Evolutionary conservation across 2,329 filamentous ascomycete species (phyloP).

Genomic region (Sporothrix humicola): DNA sequence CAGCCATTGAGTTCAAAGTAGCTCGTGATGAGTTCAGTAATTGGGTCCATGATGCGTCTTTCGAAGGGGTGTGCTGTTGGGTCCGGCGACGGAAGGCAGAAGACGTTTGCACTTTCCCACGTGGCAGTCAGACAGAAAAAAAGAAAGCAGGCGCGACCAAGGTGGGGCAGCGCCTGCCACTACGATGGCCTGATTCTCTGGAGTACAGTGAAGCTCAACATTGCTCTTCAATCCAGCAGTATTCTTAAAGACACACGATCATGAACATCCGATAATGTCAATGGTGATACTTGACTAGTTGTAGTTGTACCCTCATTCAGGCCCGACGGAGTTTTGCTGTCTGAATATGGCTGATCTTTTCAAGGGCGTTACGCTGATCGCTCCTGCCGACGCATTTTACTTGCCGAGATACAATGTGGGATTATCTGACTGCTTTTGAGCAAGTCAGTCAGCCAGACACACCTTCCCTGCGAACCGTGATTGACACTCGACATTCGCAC

Average conservation of each 20-base stretch:
- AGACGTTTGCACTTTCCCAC: background rate
- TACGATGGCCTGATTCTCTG: background rate
- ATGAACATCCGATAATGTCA: background rate
- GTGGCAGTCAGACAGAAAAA: background rate
- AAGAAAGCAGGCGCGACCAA: constrained; percentile 20
- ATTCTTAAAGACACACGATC: background rate
- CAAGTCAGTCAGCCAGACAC: background rate
- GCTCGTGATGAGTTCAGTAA: constrained; percentile 64
- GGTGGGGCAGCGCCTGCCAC: constrained; percentile 1
- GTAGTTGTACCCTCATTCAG: background rate
- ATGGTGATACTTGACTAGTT: background rate
- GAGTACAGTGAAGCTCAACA: background rate
- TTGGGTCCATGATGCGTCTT: constrained; percentile 46
- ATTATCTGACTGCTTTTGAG: background rate
- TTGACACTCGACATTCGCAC: constrained; percentile 2
- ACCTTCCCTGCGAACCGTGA: background rate
- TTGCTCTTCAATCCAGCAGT: no score
- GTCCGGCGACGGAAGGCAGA: background rate
- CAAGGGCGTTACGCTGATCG: background rate
- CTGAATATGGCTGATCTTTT: background rate
- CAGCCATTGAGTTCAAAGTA: constrained; percentile 75
- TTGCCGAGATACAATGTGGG: background rate
- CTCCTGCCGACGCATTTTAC: background rate
- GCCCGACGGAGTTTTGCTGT: background rate
- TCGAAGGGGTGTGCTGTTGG: background rate